phyloP scores from a whole-genome alignment of 2,329 filamentous ascomycete species.

The Immersiporthe knoxdaviesiana region DNA sequence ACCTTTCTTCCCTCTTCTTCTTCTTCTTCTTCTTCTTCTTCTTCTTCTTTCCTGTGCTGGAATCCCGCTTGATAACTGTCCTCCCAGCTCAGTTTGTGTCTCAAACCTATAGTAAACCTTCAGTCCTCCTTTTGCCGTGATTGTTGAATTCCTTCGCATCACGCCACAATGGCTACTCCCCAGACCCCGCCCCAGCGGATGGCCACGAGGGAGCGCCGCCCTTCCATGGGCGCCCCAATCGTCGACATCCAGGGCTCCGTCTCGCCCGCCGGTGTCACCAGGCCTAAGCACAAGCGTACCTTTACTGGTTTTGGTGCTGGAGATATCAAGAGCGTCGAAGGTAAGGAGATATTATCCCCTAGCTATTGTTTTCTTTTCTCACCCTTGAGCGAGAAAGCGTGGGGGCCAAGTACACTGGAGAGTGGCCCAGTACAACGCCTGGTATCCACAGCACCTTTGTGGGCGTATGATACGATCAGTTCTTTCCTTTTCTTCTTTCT shows the following conservation, averaged over 20 bases:
- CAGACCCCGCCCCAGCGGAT: slow-evolving; percentile 43
- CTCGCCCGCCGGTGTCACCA: slow-evolving; percentile 79
- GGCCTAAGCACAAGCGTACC: slow-evolving; percentile 97
- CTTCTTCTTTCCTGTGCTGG: not conserved
- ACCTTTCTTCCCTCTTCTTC: not conserved
- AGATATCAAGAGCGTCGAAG: slow-evolving; percentile 94
- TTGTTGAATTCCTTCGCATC: not conserved
- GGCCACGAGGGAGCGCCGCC: slow-evolving; percentile 73
- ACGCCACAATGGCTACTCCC: slow-evolving; percentile 29
- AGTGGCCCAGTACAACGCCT: not conserved
- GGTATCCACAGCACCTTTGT: not conserved
- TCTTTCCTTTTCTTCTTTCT: too few species aligned
- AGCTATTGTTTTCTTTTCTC: not conserved
- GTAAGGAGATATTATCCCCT: slow-evolving; percentile 50
- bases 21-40: not conserved
- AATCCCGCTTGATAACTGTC: not conserved
- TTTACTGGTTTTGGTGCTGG: slow-evolving; percentile 87
- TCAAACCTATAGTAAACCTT: not conserved
- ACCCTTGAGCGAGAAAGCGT: not conserved
- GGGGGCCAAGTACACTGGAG: not conserved
- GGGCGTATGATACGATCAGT: too few species aligned
- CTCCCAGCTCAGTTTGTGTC: not conserved
- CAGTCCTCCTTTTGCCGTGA: not conserved
- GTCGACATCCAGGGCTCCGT: slow-evolving; percentile 85
- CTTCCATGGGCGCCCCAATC: slow-evolving; percentile 80